phyloP scores from a whole-genome alignment of 345 rosid genomes.

The Eucalyptus marginata region DNA sequence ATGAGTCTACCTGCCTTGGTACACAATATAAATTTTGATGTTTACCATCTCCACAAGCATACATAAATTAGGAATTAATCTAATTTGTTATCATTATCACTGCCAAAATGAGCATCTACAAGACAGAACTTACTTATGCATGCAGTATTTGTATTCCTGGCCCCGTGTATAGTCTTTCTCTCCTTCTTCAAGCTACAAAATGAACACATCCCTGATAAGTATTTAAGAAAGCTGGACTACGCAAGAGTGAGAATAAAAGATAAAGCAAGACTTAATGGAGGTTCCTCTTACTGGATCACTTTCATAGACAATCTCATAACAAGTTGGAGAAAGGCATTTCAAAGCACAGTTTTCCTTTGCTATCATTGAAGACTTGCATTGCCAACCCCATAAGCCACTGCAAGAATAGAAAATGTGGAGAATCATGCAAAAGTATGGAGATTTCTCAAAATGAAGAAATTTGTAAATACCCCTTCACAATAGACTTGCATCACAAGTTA shows the following conservation, averaged over 20 bases:
- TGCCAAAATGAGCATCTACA: not conserved
- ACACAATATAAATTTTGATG: not conserved
- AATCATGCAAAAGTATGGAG: not conserved
- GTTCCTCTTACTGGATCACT: conserved; percentile 56
- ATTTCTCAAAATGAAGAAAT: not conserved
- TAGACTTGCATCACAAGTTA: not conserved
- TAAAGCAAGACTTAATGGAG: not conserved
- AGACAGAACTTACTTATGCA: conserved; percentile 58
- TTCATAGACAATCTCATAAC: conserved; percentile 64
- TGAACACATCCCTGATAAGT: not conserved
- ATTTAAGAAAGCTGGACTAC: not conserved
- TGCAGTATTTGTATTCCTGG: conserved; percentile 77
- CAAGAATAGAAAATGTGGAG: conserved; percentile 1
- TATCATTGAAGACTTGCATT: conserved; percentile 50
- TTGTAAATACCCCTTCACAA: not conserved
- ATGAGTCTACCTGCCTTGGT: not conserved
- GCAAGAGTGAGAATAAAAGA: not conserved
- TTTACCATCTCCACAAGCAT: not conserved
- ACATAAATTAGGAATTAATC: not conserved
- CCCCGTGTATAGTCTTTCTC: conserved; percentile 62
- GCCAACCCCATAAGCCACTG: conserved; percentile 82
- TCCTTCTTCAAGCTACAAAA: conserved; percentile 67
- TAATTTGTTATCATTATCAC: not conserved
- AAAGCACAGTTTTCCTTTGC: conserved; percentile 75
- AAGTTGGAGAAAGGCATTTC: conserved; percentile 61